phyloP scores from a whole-genome alignment of 2,329 filamentous ascomycete genomes.

The Thelonectria rubi region DNA sequence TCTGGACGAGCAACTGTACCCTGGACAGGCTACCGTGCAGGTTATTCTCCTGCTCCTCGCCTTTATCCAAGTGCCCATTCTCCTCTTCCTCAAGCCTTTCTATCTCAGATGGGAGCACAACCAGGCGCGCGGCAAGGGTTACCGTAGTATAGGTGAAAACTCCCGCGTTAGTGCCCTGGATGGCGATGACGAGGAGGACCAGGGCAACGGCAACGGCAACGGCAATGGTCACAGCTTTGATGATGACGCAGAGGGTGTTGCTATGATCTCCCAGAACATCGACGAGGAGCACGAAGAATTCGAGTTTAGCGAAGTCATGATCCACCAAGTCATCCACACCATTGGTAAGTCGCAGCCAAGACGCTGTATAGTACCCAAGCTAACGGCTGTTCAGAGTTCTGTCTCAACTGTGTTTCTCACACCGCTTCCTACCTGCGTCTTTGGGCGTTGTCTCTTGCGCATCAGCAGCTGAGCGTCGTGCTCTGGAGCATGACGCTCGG shows the following conservation, averaged over 20 bases:
- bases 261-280: constrained; percentile 89
- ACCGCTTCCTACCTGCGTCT: constrained; percentile 98
- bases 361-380: constrained; percentile 14
- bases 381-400: constrained; percentile 77
- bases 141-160: constrained; percentile 90
- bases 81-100: constrained; percentile 95
- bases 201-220: constrained; percentile 67
- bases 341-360: constrained; percentile 73
- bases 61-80: constrained; percentile 84
- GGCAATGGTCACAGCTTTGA: constrained; percentile 67
- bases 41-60: constrained; percentile 82
- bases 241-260: constrained; percentile 81
- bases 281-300: constrained; percentile 93
- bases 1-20: constrained; percentile 77
- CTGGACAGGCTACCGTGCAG: constrained; percentile 80
- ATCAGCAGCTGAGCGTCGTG: constrained; percentile 96
- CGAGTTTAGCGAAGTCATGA: constrained; percentile 97
- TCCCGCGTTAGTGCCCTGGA: constrained; percentile 90
- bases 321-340: constrained; percentile 98
- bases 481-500: constrained; percentile 96
- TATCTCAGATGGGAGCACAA: constrained; percentile 96
- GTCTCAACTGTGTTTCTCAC: constrained; percentile 98
- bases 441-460: constrained; percentile 95
- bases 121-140: constrained; percentile 84
- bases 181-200: constrained; percentile 77